A percentile compares a stretch with the other conserved stretches of the same genome.
Evolutionary conservation across 345 rosid genomes (phyloP).

Genomic region (Clarkia xantiana): DNA sequence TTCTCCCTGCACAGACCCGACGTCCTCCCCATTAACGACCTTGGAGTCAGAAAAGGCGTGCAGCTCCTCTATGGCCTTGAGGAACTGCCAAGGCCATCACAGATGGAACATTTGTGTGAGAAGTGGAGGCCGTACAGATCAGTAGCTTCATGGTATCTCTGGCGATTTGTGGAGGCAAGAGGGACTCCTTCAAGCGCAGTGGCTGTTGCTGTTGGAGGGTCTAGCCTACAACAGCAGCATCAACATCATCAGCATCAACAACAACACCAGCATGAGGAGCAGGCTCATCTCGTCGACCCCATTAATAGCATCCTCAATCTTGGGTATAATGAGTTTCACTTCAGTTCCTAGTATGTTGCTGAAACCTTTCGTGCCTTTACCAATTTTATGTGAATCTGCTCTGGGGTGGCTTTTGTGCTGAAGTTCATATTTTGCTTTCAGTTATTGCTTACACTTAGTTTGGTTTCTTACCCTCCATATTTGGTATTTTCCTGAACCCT

Average conservation of each 20-base stretch:
- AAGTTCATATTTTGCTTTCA: too few relatives aligned
- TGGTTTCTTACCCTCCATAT: too few relatives aligned
- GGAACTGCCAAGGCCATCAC: conserved; percentile 86
- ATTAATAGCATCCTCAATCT: conserved; percentile 77
- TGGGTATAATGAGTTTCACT: conserved; percentile 40
- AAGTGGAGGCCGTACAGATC: conserved; percentile 98
- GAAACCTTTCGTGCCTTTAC: background rate
- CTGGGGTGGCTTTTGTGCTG: background rate
- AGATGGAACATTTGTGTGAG: conserved; percentile 80
- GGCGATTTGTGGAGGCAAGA: conserved; percentile 72
- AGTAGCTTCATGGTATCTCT: conserved; percentile 81
- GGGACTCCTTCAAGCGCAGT: conserved; percentile 50
- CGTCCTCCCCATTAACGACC: conserved; percentile 84
- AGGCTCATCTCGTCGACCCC: conserved; percentile 68
- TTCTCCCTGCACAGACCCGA: conserved; percentile 93
- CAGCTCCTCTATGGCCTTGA: conserved; percentile 60
- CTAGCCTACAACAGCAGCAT: conserved; percentile 36
- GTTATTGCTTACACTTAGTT: too few relatives aligned
- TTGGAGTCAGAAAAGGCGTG: conserved; percentile 81
- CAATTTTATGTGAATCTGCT: conserved; percentile 1
- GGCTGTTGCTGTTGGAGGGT: conserved; percentile 32
- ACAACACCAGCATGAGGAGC: conserved; percentile 34
- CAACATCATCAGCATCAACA: conserved; percentile 37
- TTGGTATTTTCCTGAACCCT: too few relatives aligned
- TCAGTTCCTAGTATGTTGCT: conserved; percentile 8